These are phyloP conservation scores for Ajuga chamaepitys DNA, from an alignment of 257 asterid genomes.

Conservation along the genomic window DNA sequence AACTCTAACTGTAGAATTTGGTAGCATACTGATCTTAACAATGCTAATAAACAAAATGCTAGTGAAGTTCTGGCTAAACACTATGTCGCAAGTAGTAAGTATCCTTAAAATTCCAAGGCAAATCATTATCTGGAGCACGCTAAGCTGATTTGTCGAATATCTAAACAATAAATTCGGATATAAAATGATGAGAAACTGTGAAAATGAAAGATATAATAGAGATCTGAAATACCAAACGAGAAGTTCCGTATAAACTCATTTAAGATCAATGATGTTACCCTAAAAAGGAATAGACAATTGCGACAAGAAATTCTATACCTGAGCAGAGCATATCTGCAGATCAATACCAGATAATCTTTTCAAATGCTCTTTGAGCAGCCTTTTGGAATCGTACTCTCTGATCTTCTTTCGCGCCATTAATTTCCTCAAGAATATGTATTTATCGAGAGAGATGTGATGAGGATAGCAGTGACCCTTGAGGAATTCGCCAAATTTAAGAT, in stretches of 20 bases:
- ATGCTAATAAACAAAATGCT: not conserved
- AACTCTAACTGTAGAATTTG: not conserved
- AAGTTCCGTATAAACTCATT: not conserved
- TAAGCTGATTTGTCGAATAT: too few relatives aligned
- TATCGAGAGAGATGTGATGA: conserved; percentile 2
- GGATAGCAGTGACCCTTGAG: not conserved
- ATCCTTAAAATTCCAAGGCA: not conserved
- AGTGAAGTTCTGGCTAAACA: too few relatives aligned
- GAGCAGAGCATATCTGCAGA: conserved; percentile 71
- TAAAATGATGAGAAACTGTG: not conserved
- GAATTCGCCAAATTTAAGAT: not conserved
- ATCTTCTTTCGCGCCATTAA: conserved; percentile 79
- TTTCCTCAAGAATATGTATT: not conserved
- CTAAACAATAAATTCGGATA: not conserved
- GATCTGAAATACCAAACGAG: not conserved
- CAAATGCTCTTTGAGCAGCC: conserved; percentile 68
- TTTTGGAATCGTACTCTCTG: conserved; percentile 79
- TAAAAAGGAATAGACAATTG: not conserved
- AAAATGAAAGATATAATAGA: not conserved
- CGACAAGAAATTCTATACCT: conserved; percentile 24
- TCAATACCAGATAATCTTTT: conserved; percentile 60
- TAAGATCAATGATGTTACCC: too few relatives aligned
- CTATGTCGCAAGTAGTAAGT: not conserved
- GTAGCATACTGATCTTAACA: conserved; percentile 8
- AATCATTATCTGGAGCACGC: not conserved